Evolutionary conservation across 192 early-diverging fungal genomes (phyloP).

Genomic region (Gamsiella multidivaricata): DNA sequence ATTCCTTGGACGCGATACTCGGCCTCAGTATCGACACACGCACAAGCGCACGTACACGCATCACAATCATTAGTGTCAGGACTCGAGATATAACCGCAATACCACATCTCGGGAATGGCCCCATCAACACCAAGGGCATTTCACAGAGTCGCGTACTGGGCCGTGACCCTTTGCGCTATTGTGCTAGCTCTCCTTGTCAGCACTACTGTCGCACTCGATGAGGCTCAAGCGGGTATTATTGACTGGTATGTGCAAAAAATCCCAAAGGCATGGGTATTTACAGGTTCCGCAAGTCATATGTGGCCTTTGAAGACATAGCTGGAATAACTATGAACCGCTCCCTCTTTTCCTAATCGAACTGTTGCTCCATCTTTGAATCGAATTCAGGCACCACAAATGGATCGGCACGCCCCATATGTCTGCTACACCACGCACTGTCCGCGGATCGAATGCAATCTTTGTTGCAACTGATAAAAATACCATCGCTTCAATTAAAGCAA

Average conservation of each 20-base stretch:
- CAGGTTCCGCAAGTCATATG: too few relatives aligned
- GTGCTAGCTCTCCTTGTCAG: constrained; percentile 17
- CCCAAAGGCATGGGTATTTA: too few relatives aligned
- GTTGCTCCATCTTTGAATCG: background rate
- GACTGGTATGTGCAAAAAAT: constrained; percentile 58
- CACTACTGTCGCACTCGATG: constrained; percentile 47
- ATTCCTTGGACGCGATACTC: too few relatives aligned
- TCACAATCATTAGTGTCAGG: background rate
- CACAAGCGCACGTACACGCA: too few relatives aligned
- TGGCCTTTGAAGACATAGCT: too few relatives aligned
- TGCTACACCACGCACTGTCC: constrained; percentile 33
- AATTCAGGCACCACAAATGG: constrained; percentile 64
- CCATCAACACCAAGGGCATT: constrained; percentile 31
- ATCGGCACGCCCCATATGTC: constrained; percentile 59
- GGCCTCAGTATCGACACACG: too few relatives aligned
- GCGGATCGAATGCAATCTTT: constrained; percentile 54
- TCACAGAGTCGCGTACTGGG: constrained; percentile 17
- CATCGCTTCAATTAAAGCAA: constrained; percentile 75
- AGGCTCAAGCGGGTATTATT: constrained; percentile 59
- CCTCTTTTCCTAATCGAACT: background rate
- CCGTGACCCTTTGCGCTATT: constrained; percentile 22
- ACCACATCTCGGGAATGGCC: constrained; percentile 16
- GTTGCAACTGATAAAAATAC: constrained; percentile 79
- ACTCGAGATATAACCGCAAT: background rate
- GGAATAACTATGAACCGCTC: too few relatives aligned